Base-by-base conservation (phyloP, 345 rosid genomes). In the Lepidium sativum region DNA sequence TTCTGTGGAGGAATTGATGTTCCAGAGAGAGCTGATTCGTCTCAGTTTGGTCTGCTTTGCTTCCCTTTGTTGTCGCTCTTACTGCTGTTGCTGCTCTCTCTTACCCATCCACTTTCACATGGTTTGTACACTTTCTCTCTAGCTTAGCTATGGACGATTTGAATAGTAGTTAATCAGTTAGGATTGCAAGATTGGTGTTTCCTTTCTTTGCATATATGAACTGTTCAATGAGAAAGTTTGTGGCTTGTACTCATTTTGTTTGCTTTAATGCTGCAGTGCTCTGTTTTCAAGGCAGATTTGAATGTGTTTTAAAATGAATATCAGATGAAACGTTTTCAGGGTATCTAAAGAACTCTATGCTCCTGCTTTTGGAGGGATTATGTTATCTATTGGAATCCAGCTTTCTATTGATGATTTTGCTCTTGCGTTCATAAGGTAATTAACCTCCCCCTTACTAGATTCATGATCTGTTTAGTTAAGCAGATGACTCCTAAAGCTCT, bases 291-390 rank as follows among this genome's bases (percentile, higher is more conserved):
- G 54, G 20, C 17, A 49, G 32, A 25, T 6, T 48, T 29, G 47
- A 25, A 6, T 50, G 21, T 11, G 29, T 8, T 54, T 54, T 60
- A 6, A 60, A 18, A 60, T 60, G 66, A 45, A 32, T 45, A 37
- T 35, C 32, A 43, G 59, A 60, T 54, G 35, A 58, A 61, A 41
- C 12, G 18, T 59, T 55, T n/a, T 76, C 84, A 87, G 97, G 97
- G 96, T 87, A 57, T 92, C 97, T 9, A 92, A 87, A 78, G 98
- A 89, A 34, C 49, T 89, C 18, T 92, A 92, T 60, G 97, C 98
- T 39, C 98, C 98, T 54, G 96, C 98, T 56, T 91, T 92, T 66
- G 97, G 98, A 34, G 98, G 98, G 64, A 92, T 71, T 10, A 89
- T 92, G 97, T 69, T 92, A 65, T 92, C 98, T 4, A 92, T 92